phyloP scores from a whole-genome alignment of 176 grass and related monocot genomes.

The Musa itinerans region DNA sequence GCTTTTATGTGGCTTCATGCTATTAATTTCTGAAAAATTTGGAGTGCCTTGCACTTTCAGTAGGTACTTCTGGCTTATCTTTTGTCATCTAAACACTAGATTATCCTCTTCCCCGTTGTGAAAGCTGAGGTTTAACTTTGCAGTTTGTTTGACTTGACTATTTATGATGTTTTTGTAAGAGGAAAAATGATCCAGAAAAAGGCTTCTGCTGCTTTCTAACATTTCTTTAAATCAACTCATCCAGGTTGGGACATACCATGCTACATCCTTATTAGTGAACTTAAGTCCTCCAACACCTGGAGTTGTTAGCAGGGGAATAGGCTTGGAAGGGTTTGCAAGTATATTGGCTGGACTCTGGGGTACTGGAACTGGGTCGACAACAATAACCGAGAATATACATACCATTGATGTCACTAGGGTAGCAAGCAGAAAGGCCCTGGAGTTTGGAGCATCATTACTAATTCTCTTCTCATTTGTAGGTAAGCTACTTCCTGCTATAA shows the following conservation, averaged over 20 bases:
- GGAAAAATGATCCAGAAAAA: too few species aligned
- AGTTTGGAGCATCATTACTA: conserved; percentile 61
- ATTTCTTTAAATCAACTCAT: conserved; percentile 1
- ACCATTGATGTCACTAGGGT: conserved; percentile 84
- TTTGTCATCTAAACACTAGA: too few species aligned
- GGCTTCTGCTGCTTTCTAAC: too few species aligned
- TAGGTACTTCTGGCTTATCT: too few species aligned
- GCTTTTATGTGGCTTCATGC: too few species aligned
- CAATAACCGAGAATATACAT: conserved; percentile 86
- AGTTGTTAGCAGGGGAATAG: conserved; percentile 95
- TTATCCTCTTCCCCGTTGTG: too few species aligned
- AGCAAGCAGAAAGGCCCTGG: conserved; percentile 69
- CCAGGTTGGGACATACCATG: conserved; percentile 85
- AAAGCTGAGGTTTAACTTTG: too few species aligned
- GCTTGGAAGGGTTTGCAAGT: conserved; percentile 78
- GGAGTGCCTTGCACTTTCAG: too few species aligned
- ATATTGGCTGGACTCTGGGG: conserved; percentile 91
- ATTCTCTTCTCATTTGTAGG: conserved; percentile 79
- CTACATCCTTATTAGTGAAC: conserved; percentile 72
- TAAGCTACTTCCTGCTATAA: conserved; percentile 20
- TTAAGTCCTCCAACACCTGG: conserved; percentile 79
- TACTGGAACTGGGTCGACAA: conserved; percentile 77
- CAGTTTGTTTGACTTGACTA: too few species aligned
- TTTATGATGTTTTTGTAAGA: too few species aligned
- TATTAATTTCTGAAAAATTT: too few species aligned